Evolutionary conservation across 441 rosid species (phyloP).

Genomic region (Geranium incanum): DNA sequence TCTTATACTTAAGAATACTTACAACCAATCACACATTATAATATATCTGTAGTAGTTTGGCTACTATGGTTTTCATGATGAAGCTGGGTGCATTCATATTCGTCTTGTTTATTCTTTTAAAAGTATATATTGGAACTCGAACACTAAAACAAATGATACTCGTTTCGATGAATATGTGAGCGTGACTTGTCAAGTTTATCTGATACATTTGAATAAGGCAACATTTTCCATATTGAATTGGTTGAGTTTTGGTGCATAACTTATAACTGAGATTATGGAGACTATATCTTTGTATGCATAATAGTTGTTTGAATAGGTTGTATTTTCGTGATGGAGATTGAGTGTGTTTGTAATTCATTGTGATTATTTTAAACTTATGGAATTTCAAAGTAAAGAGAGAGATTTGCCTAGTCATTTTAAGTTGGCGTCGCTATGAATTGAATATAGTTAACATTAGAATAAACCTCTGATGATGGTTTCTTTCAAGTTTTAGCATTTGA

Average conservation of each 20-base stretch:
- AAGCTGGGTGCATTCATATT: neutral
- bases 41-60: no score
- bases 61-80: neutral
- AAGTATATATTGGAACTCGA: neutral
- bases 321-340: neutral
- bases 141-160: neutral
- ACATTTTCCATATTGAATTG: neutral
- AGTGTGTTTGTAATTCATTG: neutral
- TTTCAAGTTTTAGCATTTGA: conserved; percentile 1
- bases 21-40: no score
- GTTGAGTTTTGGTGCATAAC: neutral
- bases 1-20: no score
- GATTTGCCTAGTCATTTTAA: neutral
- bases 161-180: neutral
- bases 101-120: neutral
- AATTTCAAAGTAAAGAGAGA: neutral
- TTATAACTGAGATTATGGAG: no score
- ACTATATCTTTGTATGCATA: neutral
- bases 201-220: neutral
- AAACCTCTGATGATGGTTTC: neutral
- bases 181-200: neutral
- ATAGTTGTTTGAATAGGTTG: neutral
- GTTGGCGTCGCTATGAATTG: neutral
- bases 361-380: neutral
- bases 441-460: neutral